Conservation (phyloP, 805 yeast species). For the Starmerella floricola region DNA sequence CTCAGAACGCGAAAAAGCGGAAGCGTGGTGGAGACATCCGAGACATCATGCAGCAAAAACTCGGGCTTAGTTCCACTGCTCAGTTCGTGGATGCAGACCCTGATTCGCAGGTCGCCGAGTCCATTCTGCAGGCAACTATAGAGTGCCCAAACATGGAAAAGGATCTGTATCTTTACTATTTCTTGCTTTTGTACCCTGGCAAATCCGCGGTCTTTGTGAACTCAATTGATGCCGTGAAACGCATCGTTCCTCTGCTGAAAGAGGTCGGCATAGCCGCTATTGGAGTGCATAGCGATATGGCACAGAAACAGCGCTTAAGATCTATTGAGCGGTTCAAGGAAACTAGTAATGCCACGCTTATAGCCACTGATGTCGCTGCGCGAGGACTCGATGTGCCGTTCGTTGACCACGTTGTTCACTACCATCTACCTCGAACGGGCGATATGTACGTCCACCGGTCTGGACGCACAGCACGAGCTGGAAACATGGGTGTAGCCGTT, state of each 20-base stretch:
- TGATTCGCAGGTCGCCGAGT: conserved; percentile 58
- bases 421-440: conserved; percentile 87
- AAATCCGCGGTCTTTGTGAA: conserved; percentile 84
- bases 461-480: conserved; percentile 98
- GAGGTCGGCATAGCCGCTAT: conserved; percentile 54
- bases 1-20: conserved; percentile 27
- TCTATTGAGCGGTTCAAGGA: conserved; percentile 66
- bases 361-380: conserved; percentile 97
- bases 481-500: conserved; percentile 84
- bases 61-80: conserved; percentile 61
- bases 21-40: conserved; percentile 44
- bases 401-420: conserved; percentile 89
- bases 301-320: conserved; percentile 82
- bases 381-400: conserved; percentile 89
- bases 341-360: conserved; percentile 41
- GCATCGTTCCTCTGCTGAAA: conserved; percentile 63
- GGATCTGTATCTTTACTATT: conserved; percentile 81
- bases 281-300: conserved; percentile 86
- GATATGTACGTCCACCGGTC: conserved; percentile 92
- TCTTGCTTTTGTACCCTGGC: conserved; percentile 75
- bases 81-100: conserved; percentile 76
- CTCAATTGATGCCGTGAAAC: conserved; percentile 87
- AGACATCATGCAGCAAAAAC: conserved; percentile 50
- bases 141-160: conserved; percentile 87
- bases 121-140: conserved; percentile 70